A percentile compares a stretch with the other conserved stretches of the same genome.
These are phyloP conservation scores for Komagataella pastoris DNA, from an alignment of 805 yeast genomes.

Conservation along the genomic window DNA sequence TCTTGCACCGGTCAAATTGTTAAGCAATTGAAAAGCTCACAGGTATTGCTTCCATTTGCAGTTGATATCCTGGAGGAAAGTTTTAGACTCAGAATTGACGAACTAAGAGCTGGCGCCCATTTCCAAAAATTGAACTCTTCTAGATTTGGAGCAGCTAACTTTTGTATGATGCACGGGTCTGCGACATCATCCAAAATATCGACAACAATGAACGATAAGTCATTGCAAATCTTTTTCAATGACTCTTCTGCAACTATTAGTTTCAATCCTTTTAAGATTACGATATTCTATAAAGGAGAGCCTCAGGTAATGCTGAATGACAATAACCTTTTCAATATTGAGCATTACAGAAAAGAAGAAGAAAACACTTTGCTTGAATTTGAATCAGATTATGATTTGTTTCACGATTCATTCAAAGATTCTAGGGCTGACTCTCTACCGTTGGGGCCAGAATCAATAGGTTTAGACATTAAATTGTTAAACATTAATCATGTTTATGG, in stretches of 20 bases:
- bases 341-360: conserved; percentile 52
- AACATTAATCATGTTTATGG: conserved; percentile 66
- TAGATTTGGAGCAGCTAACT: background rate
- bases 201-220: background rate
- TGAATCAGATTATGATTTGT: conserved; percentile 43
- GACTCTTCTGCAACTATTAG: conserved; percentile 1
- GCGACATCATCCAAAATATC: background rate
- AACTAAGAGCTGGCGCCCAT: conserved; percentile 12
- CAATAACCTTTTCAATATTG: conserved; percentile 60
- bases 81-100: conserved; percentile 57
- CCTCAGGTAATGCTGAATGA: conserved; percentile 53
- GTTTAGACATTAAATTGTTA: conserved; percentile 55
- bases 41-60: conserved; percentile 38
- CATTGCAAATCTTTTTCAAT: background rate
- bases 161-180: background rate
- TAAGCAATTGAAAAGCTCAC: conserved; percentile 26
- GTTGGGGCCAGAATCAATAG: conserved; percentile 84
- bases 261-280: conserved; percentile 35
- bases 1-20: conserved; percentile 14
- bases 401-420: conserved; percentile 60
- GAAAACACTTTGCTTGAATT: conserved; percentile 15
- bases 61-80: conserved; percentile 43
- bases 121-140: background rate
- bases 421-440: conserved; percentile 52
- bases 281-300: conserved; percentile 29